Conservation (phyloP, 441 rosid species). For the Euphorbia celastroides region DNA sequence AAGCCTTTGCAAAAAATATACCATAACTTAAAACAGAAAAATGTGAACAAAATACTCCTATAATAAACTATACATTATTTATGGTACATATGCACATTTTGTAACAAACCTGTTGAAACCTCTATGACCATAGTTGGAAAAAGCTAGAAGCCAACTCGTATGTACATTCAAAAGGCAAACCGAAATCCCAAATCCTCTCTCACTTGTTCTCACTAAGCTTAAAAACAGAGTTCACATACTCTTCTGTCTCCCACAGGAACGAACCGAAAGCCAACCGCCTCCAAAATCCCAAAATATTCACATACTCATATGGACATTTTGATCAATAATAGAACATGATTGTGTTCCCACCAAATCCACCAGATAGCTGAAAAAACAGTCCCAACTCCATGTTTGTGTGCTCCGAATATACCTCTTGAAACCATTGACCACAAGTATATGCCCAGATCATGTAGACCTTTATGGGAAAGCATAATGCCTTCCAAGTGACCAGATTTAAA, state of each 20-base stretch:
- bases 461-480: too few species aligned
- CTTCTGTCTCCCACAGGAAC: constrained; percentile 86
- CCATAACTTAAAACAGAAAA: background rate
- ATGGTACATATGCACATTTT: constrained; percentile 10
- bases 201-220: constrained; percentile 50
- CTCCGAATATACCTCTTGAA: too few species aligned
- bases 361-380: too few species aligned
- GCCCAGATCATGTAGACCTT: too few species aligned
- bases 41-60: background rate
- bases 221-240: constrained; percentile 49
- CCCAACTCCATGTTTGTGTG: too few species aligned
- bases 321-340: too few species aligned
- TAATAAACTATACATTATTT: constrained; percentile 23
- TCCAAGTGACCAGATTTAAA: too few species aligned
- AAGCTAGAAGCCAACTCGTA: constrained; percentile 16
- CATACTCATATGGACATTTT: too few species aligned
- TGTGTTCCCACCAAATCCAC: too few species aligned
- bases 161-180: constrained; percentile 13
- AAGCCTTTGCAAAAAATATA: background rate
- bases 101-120: background rate
- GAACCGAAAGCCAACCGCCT: constrained; percentile 91
- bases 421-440: too few species aligned
- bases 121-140: background rate
- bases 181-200: background rate
- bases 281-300: too few species aligned